Evolutionary conservation across 2,329 filamentous ascomycete species (phyloP).

Genomic region (Triangularia verruculosa): DNA sequence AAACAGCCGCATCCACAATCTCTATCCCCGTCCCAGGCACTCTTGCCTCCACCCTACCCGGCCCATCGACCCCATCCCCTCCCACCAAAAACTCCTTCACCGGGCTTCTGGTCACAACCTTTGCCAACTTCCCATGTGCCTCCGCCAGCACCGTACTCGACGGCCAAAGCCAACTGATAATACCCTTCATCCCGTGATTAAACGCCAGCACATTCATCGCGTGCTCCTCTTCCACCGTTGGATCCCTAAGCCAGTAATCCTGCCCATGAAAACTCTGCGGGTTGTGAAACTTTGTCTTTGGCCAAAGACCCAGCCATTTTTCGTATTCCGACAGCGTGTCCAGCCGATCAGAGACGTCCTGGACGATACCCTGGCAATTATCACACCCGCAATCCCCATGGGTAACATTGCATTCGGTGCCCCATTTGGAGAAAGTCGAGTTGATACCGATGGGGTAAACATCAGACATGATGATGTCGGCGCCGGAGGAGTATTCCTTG

Average conservation of each 20-base stretch:
- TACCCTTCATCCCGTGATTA: slow-evolving; percentile 44
- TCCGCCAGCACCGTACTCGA: slow-evolving; percentile 36
- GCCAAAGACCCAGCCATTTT: slow-evolving; percentile 41
- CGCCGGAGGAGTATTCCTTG: slow-evolving; percentile 49
- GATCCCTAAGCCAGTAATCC: slow-evolving; percentile 47
- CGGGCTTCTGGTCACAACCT: slow-evolving; percentile 36
- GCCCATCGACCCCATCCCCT: slow-evolving; percentile 20
- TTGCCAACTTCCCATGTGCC: slow-evolving; percentile 40
- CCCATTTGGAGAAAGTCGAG: slow-evolving; percentile 52
- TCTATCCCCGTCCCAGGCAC: slow-evolving; percentile 19
- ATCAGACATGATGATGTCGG: slow-evolving; percentile 60
- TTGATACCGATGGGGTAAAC: slow-evolving; percentile 60
- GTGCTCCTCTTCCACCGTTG: slow-evolving; percentile 41
- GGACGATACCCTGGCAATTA: slow-evolving; percentile 51
- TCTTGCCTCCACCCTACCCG: slow-evolving; percentile 9
- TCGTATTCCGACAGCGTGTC: slow-evolving; percentile 41
- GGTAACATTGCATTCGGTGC: slow-evolving; percentile 55
- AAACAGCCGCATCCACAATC: slow-evolving; percentile 37
- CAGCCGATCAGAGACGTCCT: slow-evolving; percentile 47
- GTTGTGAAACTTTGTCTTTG: slow-evolving; percentile 42
- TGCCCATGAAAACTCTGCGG: slow-evolving; percentile 49
- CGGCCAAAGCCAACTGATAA: slow-evolving; percentile 48
- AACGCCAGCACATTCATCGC: slow-evolving; percentile 46
- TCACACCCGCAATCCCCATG: slow-evolving; percentile 64
- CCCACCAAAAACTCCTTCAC: slow-evolving; percentile 41